phyloP scores from a whole-genome alignment of 2,329 filamentous ascomycete species.

The Arthrinium puccinioides region DNA sequence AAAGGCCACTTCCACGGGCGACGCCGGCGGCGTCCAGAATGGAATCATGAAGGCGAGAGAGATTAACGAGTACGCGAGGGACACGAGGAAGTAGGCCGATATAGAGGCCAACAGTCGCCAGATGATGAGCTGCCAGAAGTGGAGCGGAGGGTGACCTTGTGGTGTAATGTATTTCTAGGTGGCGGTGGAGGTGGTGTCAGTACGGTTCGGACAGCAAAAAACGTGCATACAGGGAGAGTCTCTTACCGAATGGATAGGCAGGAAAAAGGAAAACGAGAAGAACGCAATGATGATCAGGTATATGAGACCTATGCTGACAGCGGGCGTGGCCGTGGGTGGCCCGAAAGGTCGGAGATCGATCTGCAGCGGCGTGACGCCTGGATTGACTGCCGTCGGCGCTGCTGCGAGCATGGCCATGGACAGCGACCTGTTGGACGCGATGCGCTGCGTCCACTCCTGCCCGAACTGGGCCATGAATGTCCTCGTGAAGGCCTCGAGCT shows the following conservation, averaged over 20 bases:
- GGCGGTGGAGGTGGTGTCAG: too few relatives aligned
- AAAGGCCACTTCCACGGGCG: constrained; percentile 19
- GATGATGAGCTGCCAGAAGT: constrained; percentile 48
- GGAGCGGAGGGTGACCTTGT: constrained; percentile 47
- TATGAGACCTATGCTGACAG: constrained; percentile 56
- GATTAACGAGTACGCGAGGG: constrained; percentile 56
- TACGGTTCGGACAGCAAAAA: too few relatives aligned
- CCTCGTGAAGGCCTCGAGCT: constrained; percentile 38
- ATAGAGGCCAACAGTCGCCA: constrained; percentile 52
- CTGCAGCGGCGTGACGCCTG: constrained; percentile 19
- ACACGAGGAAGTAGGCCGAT: constrained; percentile 52
- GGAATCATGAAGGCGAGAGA: constrained; percentile 57
- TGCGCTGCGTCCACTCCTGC: constrained; percentile 30
- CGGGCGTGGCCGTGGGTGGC: constrained; percentile 45
- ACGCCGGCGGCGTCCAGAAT: constrained; percentile 41
- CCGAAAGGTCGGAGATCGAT: constrained; percentile 53
- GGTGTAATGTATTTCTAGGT: constrained; percentile 42
- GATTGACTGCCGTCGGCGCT: constrained; percentile 22
- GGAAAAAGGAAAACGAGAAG: constrained; percentile 58
- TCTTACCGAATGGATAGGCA: constrained; percentile 52
- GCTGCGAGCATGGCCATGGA: constrained; percentile 18
- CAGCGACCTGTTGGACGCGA: constrained; percentile 31
- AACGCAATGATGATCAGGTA: constrained; percentile 63
- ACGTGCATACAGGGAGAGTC: too few relatives aligned
- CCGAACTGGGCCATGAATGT: constrained; percentile 41